phyloP scores from a whole-genome alignment of 1,284 basidiomycete species.

The Apiotrichum porosum region DNA sequence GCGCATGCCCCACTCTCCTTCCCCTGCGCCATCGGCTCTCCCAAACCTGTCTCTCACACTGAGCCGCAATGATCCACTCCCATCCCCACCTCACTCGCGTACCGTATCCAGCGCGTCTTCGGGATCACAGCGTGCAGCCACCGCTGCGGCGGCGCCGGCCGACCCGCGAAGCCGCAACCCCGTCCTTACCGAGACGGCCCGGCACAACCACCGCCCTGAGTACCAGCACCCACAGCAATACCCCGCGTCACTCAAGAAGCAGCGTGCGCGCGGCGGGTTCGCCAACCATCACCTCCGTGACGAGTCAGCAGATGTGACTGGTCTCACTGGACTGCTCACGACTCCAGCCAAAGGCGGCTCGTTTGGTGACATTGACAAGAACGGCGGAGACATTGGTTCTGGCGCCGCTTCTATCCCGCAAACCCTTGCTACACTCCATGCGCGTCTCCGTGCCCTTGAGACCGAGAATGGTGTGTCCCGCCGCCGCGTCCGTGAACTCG shows the following conservation, averaged over 20 bases:
- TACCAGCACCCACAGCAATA: too few relatives aligned
- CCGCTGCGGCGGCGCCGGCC: constrained; percentile 1
- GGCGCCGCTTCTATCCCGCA: constrained; percentile 26
- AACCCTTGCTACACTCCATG: constrained; percentile 36
- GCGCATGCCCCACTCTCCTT: constrained; percentile 12
- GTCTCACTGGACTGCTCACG: constrained; percentile 43
- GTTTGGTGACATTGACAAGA: constrained; percentile 34
- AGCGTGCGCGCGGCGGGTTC: too few relatives aligned
- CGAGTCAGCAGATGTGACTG: constrained; percentile 37
- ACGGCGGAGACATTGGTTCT: constrained; percentile 28
- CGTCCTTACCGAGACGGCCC: constrained; percentile 28
- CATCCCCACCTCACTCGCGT: constrained; percentile 33
- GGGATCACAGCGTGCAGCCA: neutral
- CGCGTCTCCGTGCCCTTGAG: constrained; percentile 55
- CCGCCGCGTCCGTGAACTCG: constrained; percentile 70
- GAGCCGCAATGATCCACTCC: constrained; percentile 36
- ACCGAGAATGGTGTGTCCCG: constrained; percentile 73
- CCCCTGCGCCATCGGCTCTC: constrained; percentile 22
- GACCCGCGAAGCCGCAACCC: constrained; percentile 4
- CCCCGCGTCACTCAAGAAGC: too few relatives aligned
- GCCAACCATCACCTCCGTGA: too few relatives aligned
- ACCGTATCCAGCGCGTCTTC: constrained; percentile 16
- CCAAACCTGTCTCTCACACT: constrained; percentile 51
- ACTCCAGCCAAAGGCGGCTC: constrained; percentile 43
- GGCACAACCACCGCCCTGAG: constrained; percentile 21